Base-by-base conservation (phyloP, 2,329 filamentous ascomycete genomes). In the Incumbomyces delicatus region DNA sequence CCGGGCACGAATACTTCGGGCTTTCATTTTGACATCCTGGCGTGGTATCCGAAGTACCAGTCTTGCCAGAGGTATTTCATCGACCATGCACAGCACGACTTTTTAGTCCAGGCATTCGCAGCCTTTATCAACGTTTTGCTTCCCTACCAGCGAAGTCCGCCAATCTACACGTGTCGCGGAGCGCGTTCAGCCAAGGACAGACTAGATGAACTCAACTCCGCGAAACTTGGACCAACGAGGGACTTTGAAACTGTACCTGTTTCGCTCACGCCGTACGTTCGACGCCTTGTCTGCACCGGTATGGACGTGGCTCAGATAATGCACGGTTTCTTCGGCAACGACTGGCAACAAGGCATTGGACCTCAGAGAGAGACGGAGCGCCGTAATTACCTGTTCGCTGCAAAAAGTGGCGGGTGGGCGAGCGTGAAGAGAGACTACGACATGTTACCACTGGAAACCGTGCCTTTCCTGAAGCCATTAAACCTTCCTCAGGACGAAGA, bases 281-380 rank as follows among this genome's bases (percentile, higher is more conserved):
- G 90, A 30, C 85, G 92, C 13, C 76, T 96, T 2, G 81, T 96
- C 39, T 87, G 87, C 13, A 96, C 90, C 0, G 90, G 89, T 1
- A 92, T 94, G 69, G 92, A 96, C 63, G 81, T 81, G 34, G 81
- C 85, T 0, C 81, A 81, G 0, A 82, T 96, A n/a, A 71, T 98
- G 50, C 87, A 95, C 61, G 88, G 88, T 10, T 95, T 95, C 69
- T 98, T 96, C 58, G 92, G 92, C n/a, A 86, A 95, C 54, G 84
- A 94, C 61, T 98, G 89, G 86, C 66, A 71, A 30, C 71, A 76
- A 16, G 92, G 92, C 1, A 75, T 96, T 41, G 85, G 88, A 0
- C 79, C 81, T 10, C 71, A 95, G 49, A 85, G 94, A 61, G 87
- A 95, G 63, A 82, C 85, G 53, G 92, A 98, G 66, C 78, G 92